These are phyloP conservation scores for Casuarina glauca DNA, from an alignment of 306 rosid genomes.

Conservation along the genomic window DNA sequence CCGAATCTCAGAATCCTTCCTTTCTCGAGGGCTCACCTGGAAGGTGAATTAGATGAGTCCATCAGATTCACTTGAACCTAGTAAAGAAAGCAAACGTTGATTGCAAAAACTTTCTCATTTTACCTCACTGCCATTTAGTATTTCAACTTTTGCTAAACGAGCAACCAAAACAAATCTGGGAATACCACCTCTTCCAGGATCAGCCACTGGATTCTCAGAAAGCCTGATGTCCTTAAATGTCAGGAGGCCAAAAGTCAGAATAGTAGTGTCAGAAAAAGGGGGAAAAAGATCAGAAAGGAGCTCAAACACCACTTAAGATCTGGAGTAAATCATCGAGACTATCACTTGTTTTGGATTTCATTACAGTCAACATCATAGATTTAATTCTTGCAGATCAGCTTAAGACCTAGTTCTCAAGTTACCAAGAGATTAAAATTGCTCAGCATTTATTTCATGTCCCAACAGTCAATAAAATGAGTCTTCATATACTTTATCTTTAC, in stretches of 20 bases:
- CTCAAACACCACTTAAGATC: slow-evolving; percentile 2
- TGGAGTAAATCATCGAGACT: not conserved
- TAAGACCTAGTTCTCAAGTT: not conserved
- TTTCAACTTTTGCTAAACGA: slow-evolving; percentile 68
- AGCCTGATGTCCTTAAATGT: slow-evolving; percentile 74
- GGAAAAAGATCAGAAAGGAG: not conserved
- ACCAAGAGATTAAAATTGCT: not conserved
- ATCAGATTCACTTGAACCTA: slow-evolving; percentile 12
- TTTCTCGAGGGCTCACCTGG: slow-evolving; percentile 79
- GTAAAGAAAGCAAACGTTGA: slow-evolving; percentile 15
- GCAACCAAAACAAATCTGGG: slow-evolving; percentile 82
- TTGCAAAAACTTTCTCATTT: slow-evolving; percentile 20
- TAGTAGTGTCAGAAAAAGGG: not conserved
- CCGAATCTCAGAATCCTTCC: slow-evolving; percentile 98
- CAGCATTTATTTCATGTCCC: not conserved
- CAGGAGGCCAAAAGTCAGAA: slow-evolving; percentile 35
- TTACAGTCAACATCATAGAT: not conserved
- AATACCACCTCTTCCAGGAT: slow-evolving; percentile 68
- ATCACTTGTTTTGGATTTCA: not conserved
- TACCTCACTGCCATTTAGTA: slow-evolving; percentile 94
- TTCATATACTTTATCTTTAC: not conserved
- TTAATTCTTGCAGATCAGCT: not conserved
- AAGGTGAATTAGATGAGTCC: slow-evolving; percentile 28
- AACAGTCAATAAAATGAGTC: not conserved
- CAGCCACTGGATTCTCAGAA: slow-evolving; percentile 81